Evolutionary conservation across 2,329 filamentous ascomycete genomes (phyloP).

Genomic region (Neofusicoccum parvum): DNA sequence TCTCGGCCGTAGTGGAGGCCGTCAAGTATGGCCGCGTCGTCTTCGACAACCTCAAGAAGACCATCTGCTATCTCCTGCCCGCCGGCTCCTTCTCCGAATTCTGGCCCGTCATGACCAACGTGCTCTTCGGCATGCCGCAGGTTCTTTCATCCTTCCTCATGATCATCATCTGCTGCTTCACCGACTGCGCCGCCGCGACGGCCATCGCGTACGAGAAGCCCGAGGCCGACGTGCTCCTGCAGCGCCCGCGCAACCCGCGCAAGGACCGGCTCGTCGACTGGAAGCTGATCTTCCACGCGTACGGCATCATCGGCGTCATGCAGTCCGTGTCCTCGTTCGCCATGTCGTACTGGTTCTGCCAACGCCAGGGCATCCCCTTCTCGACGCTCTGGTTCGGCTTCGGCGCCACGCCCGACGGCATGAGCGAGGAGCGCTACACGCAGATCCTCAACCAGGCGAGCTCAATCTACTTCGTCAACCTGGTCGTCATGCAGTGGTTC

Average conservation of each 20-base stretch:
- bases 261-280: constrained; percentile 74
- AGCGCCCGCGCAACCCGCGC: constrained; percentile 67
- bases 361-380: constrained; percentile 64
- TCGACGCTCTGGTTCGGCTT: constrained; percentile 69
- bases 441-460: constrained; percentile 64
- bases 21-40: constrained; percentile 73
- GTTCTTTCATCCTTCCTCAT: constrained; percentile 74
- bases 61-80: constrained; percentile 71
- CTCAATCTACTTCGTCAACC: constrained; percentile 77
- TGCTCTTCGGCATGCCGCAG: constrained; percentile 72
- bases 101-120: constrained; percentile 72
- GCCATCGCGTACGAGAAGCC: constrained; percentile 75
- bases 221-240: constrained; percentile 72
- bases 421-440: constrained; percentile 55
- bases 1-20: constrained; percentile 71
- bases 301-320: constrained; percentile 67
- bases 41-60: constrained; percentile 81
- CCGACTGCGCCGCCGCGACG: constrained; percentile 73
- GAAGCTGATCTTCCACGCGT: constrained; percentile 71
- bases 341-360: constrained; percentile 50
- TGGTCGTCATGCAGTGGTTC: constrained; percentile 83
- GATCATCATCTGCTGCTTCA: constrained; percentile 65
- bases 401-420: constrained; percentile 53
- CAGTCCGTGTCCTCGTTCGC: constrained; percentile 45
- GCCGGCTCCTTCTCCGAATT: constrained; percentile 76